These are phyloP conservation scores for Leishmania tropica DNA, from an alignment of 208 protist species.

Conservation along the genomic window DNA sequence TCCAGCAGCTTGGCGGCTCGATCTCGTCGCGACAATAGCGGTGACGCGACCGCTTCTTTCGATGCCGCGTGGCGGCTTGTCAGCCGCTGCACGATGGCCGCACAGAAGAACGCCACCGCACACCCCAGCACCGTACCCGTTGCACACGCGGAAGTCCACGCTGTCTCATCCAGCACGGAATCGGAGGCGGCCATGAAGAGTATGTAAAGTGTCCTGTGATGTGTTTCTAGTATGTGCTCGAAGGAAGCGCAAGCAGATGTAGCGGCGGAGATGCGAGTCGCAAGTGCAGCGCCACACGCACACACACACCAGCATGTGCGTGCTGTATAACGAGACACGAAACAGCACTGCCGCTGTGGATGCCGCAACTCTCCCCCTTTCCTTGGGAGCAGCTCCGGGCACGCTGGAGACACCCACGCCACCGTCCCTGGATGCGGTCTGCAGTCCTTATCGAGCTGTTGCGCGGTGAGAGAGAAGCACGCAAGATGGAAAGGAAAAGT, in stretches of 20 bases:
- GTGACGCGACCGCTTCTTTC: not conserved
- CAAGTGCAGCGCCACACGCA: not conserved
- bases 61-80: not conserved
- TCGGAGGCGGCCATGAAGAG: not conserved
- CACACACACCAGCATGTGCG: not conserved
- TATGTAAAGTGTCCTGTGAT: not conserved
- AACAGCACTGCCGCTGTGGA: not conserved
- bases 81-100: not conserved
- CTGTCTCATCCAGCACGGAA: not conserved
- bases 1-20: slow-evolving; percentile 25
- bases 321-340: not conserved
- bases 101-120: slow-evolving; percentile 1
- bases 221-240: not conserved
- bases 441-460: not conserved
- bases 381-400: not conserved
- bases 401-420: not conserved
- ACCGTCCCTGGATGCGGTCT: not conserved
- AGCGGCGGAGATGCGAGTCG: not conserved
- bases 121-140: slow-evolving; percentile 10
- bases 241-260: not conserved
- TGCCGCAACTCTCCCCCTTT: not conserved
- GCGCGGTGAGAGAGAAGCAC: not conserved
- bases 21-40: slow-evolving; percentile 10
- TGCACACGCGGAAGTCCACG: not conserved
- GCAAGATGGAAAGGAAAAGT: not conserved